phyloP scores from a whole-genome alignment of 2,329 filamentous ascomycete species.

The Apiospora malaysiana region DNA sequence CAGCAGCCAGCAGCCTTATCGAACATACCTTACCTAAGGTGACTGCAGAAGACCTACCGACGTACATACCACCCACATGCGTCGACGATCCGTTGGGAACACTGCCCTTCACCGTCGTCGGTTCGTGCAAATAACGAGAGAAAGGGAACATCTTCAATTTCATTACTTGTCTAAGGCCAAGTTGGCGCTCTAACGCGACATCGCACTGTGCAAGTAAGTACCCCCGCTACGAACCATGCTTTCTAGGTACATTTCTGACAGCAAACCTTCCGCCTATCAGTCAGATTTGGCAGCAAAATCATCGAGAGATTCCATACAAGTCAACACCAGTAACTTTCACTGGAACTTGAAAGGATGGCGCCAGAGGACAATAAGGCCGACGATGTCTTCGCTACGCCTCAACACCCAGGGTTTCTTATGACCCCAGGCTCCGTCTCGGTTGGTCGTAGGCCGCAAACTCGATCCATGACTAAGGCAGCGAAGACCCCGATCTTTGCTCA shows the following conservation, averaged over 20 bases:
- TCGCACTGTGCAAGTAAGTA: neutral
- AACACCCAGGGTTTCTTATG: neutral
- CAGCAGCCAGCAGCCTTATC: neutral
- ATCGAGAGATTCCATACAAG: neutral
- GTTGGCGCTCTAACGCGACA: neutral
- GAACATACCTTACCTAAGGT: neutral
- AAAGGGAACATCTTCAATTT: neutral
- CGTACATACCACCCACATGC: neutral
- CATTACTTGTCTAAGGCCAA: too few species aligned
- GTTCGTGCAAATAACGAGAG: neutral
- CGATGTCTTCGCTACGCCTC: slow-evolving; percentile 2
- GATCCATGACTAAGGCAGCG: neutral
- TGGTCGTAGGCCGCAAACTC: neutral
- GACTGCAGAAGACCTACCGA: neutral
- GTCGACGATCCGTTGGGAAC: neutral
- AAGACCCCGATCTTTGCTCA: neutral
- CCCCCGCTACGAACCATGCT: neutral
- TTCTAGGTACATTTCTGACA: neutral
- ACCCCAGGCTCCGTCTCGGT: neutral
- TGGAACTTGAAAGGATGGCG: neutral
- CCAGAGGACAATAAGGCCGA: neutral
- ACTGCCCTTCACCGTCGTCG: neutral
- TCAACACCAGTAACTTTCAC: neutral
- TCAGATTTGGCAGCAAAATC: neutral
- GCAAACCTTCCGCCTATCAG: neutral